A percentile compares a stretch with the other conserved stretches of the same genome.
Evolutionary conservation across 768 basidiomycete species (phyloP).

Genomic region (Saitozyma sp.): DNA sequence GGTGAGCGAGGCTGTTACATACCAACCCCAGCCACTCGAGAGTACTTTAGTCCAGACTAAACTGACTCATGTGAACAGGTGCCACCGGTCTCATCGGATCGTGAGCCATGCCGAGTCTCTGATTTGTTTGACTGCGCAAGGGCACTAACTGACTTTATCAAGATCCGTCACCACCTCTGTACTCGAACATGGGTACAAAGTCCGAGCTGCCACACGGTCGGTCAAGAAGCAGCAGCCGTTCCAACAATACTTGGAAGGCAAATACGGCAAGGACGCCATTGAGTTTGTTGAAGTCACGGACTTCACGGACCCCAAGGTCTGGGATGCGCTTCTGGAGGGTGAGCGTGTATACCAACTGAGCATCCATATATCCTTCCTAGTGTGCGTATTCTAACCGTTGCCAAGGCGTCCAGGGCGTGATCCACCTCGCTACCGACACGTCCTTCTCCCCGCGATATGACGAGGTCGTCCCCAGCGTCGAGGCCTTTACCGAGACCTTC

Average conservation of each 20-base stretch:
- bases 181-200: background rate
- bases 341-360: too few relatives aligned
- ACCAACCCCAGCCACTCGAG: too few relatives aligned
- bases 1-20: background rate
- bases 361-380: too few relatives aligned
- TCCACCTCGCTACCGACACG: background rate
- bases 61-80: too few relatives aligned
- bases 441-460: background rate
- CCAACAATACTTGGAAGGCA: background rate
- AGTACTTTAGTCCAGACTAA: too few relatives aligned
- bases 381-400: too few relatives aligned
- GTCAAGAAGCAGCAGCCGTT: background rate
- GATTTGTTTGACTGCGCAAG: background rate
- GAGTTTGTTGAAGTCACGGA: conserved; percentile 1
- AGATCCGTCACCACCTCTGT: background rate
- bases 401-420: background rate
- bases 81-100: too few relatives aligned
- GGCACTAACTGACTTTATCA: background rate
- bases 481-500: background rate
- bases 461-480: background rate
- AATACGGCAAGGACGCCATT: background rate
- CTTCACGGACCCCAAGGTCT: background rate
- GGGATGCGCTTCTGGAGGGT: background rate
- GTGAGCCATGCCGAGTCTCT: too few relatives aligned
- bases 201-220: conserved; percentile 1